Evolutionary conservation across 441 rosid species (phyloP), one percentile per base, ranked within the genome.

Genomic region (Mallotus japonicus): DNA sequence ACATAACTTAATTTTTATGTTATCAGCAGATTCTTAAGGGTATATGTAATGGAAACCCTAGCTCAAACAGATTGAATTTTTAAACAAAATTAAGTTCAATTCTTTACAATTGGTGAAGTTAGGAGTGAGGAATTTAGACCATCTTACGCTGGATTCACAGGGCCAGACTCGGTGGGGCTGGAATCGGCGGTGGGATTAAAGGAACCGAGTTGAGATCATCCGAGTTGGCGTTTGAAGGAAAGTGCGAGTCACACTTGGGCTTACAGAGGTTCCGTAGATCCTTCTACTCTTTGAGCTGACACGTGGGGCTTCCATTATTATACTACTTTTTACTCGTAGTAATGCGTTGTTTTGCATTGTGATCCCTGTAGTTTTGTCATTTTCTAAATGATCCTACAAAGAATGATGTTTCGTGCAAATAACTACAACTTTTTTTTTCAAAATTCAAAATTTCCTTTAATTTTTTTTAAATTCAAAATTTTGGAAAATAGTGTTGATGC

Each of bases 181-280:
- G 74, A 77, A 54, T 69, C 64, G 72, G 68, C 66, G 70, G 67
- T 56, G 64, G 5, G 75, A 66, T 73, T 55, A 37, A 74, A 17
- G 73, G 16, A 62, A 28, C 80, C 74, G 82, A 75, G 78, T 79
- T 75, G 9, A 75, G 60, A 5, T 46, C 62, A 5, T 49, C 81
- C 80, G 78, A 84, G 81, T 75, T 67, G 67, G 75, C 73, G 44
- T 44, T 65, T 55, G 75, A 59, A 66, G 85, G 70, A 69, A 79
- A 69, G 50, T 64, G 83, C 77, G 76, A 75, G 70, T 77, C 81
- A 81, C 83, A 73, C 73, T 4, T 28, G 78, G 78, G 74, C 44
- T 77, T 70, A 75, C 87, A 65, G 75, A 75, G 73, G 69, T 73
- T 79, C 69, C 70, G 54, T 60, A 44, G 70, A 75, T 75, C 83